Evolutionary conservation across 176 grass and related monocot genomes (phyloP).

Genomic region (Tuctoria greenei): DNA sequence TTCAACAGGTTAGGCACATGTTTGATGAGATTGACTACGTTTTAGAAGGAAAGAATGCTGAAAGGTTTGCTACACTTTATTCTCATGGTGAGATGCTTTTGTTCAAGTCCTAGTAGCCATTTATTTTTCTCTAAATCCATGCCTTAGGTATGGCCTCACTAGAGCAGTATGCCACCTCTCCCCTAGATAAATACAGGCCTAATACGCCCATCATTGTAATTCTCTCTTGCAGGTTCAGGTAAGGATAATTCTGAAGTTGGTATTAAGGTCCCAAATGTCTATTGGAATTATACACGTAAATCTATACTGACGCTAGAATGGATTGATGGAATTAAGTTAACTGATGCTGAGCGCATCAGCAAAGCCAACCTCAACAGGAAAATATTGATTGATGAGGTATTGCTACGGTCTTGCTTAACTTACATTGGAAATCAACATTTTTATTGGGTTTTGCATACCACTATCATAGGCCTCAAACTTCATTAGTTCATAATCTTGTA

Average conservation of each 20-base stretch:
- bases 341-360: slow-evolving; percentile 66
- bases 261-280: slow-evolving; percentile 91
- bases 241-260: slow-evolving; percentile 37
- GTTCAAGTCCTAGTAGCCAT: not conserved
- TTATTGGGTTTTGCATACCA: not conserved
- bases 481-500: not conserved
- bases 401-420: not conserved
- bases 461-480: not conserved
- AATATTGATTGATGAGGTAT: slow-evolving; percentile 84
- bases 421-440: not conserved
- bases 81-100: slow-evolving; percentile 41
- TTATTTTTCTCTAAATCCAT: not conserved
- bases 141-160: not conserved
- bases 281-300: slow-evolving; percentile 82
- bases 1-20: slow-evolving; percentile 92
- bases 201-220: slow-evolving; percentile 5
- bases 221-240: slow-evolving; percentile 39
- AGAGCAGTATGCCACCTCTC: not conserved
- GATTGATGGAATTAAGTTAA: slow-evolving; percentile 95
- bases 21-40: slow-evolving; percentile 98
- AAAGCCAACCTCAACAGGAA: slow-evolving; percentile 77
- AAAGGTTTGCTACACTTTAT: slow-evolving; percentile 90
- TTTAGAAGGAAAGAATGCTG: slow-evolving; percentile 79
- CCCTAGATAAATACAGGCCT: too few relatives aligned
- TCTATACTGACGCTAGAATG: slow-evolving; percentile 89